Conservation (phyloP, 2,329 filamentous ascomycete genomes). For the Claviceps purpurea region DNA sequence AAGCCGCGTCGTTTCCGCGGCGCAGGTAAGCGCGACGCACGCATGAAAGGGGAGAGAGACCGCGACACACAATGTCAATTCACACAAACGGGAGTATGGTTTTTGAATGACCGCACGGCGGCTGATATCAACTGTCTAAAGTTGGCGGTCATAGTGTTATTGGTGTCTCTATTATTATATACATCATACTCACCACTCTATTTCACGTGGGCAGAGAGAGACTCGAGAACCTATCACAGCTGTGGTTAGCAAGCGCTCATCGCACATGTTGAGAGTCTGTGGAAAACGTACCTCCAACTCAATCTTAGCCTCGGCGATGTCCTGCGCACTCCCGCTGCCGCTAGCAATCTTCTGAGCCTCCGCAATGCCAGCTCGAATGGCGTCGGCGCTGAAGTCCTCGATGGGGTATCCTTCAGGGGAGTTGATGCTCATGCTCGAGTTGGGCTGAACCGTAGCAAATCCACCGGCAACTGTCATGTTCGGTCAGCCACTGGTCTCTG, state of each 20-base stretch:
- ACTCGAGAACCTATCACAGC: slow-evolving; percentile 58
- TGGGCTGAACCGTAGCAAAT: slow-evolving; percentile 92
- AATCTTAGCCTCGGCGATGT: slow-evolving; percentile 97
- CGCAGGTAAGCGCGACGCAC: neutral
- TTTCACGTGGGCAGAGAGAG: slow-evolving; percentile 67
- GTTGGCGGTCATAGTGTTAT: slow-evolving; percentile 21
- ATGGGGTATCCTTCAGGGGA: slow-evolving; percentile 89
- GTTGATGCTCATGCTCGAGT: slow-evolving; percentile 94
- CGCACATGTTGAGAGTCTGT: neutral
- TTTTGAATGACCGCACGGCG: slow-evolving; percentile 12
- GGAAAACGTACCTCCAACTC: slow-evolving; percentile 68
- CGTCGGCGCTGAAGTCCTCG: slow-evolving; percentile 90
- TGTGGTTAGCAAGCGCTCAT: neutral
- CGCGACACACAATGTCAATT: neutral
- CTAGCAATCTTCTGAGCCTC: slow-evolving; percentile 92
- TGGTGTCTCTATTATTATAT: slow-evolving; percentile 25
- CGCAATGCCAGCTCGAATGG: slow-evolving; percentile 76
- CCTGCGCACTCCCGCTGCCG: slow-evolving; percentile 87
- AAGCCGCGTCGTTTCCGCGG: neutral
- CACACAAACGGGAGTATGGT: slow-evolving; percentile 1
- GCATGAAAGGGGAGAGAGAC: neutral
- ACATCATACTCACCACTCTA: slow-evolving; percentile 40
- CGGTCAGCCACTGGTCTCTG: slow-evolving; percentile 4
- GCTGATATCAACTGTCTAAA: slow-evolving; percentile 24
- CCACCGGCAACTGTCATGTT: slow-evolving; percentile 68